Evolutionary conservation across 2,329 filamentous ascomycete genomes (phyloP), one percentile per base, ranked within the genome.

Genomic region (Arthroderma sp.): DNA sequence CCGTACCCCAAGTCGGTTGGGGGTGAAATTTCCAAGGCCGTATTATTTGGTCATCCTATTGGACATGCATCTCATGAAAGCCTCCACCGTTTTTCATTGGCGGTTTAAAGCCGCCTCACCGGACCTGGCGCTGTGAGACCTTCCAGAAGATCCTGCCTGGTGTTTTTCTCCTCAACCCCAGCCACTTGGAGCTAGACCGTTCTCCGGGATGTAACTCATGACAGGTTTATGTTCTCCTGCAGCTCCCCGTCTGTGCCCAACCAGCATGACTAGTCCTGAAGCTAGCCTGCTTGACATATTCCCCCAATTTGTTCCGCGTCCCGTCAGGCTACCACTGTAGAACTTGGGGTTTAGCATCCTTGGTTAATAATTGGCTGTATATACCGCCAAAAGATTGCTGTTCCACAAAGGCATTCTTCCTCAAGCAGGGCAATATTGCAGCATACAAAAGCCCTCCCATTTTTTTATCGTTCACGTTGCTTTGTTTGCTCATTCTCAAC

Each of bases 341-440:
- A 62, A 66, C 65, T 61, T 51, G 62, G 43, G 62, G 64, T 68
- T 57, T 63, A 56, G 56, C 37, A 62, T 60, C 56, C 60, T 59
- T 61, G 62, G 59, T 60, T 59, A 61, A 59, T 66, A 61, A 69
- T 69, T 68, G 66, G 66, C 59, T 61, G 57, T 59, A 58, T 60
- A 58, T 64, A 58, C 63, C 63, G 63, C 60, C 62, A 61, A 66
- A 44, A 64, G 60, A 63, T 63, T 59, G 59, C 61, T 59, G 69
- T 70, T 67, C 60, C 66, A 71, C 69, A 63, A 63, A 57, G 57
- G 43, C 59, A 64, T 60, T 62, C 58, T 60, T 61, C 63, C 63
- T 63, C 61, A 59, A 63, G 56, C 63, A 63, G 61, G 58, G 59
- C 52, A 61, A 52, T 56, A 57, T 63, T 55, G 39, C 59, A 54